Base-by-base conservation (phyloP, 768 basidiomycete genomes). In the Pleurotus tuoliensis region DNA sequence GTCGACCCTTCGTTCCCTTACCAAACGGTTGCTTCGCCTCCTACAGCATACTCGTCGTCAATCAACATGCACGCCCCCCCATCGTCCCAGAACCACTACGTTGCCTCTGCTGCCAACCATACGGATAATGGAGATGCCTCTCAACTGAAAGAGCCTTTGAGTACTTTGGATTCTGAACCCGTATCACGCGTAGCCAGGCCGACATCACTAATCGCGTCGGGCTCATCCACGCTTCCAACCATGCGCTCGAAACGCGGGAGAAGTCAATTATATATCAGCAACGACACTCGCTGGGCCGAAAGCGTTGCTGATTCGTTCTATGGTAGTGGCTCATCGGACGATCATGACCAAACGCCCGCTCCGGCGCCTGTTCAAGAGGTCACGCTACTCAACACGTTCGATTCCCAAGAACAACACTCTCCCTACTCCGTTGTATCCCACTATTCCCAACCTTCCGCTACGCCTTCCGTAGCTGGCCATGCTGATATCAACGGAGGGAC, bases 281-380 rank as follows among this genome's bases (percentile, higher is more conserved):
- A 52, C 18, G 51, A 52, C 22, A 52, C 51, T 22, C 51, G 51
- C 7, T 52, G 51, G 51, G 51, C 51, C 22, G 51, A 52, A 12
- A 52, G 51, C 22, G 15, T 52, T 12, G 51, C n/a, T 40, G 51
- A 52, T 41, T 52, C 51, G 34, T 52, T 52, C 38, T 52, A 52
- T 18, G 38, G 18, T 30, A 18, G n/a, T 24, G 51, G 20, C 15
- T 20, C 37, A 7, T 13, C 7, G 8, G 50, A 38, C 1, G 50
- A 30, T 11, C 18, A 41, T 20, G 38, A 38, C 27, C 48, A 49
- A 49, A 5, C 15, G 2, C 34, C 11, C 27, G 6, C 13, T 49
- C 24, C 2, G n/a, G 13, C 18, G 5, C 16, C 20, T 24, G 11
- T 16, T 49, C 48, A 49, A 49, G 51, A 52, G n/a, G 16, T 30